Conservation (phyloP, 768 basidiomycete genomes). For the Kwoniella sp. region DNA sequence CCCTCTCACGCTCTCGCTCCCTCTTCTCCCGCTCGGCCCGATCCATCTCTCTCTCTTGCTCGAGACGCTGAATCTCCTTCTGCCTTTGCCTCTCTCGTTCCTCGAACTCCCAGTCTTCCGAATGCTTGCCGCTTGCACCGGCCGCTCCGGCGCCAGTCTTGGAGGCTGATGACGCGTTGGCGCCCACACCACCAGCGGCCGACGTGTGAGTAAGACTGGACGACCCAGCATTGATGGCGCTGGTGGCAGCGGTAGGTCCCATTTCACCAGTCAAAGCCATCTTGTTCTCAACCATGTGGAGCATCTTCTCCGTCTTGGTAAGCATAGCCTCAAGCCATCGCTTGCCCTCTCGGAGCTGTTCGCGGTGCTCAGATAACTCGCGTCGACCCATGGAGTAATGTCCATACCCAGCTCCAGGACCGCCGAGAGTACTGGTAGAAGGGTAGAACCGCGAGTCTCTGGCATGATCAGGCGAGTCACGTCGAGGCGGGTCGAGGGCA, state of each 20-base stretch:
- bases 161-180: conserved; percentile 3
- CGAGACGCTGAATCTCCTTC: conserved; percentile 36
- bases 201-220: not conserved
- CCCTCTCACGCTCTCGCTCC: conserved; percentile 28
- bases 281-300: conserved; percentile 52
- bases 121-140: not conserved
- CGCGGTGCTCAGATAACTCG: conserved; percentile 53
- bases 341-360: conserved; percentile 54
- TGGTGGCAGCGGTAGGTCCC: conserved; percentile 7
- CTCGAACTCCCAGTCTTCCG: conserved; percentile 48
- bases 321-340: conserved; percentile 53
- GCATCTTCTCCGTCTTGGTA: conserved; percentile 48
- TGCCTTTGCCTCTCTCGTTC: conserved; percentile 46
- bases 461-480: conserved; percentile 23
- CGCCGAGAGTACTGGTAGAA: conserved; percentile 3
- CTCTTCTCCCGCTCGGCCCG: conserved; percentile 35
- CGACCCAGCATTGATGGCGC: not conserved
- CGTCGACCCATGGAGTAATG: conserved; percentile 45
- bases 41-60: conserved; percentile 45
- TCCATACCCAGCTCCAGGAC: conserved; percentile 27
- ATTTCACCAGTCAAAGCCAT: conserved; percentile 39
- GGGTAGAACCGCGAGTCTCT: conserved; percentile 31
- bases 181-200: conserved; percentile 2
- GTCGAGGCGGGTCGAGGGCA: conserved; percentile 19
- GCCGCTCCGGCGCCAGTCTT: conserved; percentile 9